Conservation (phyloP, 257 asterid species). For the Catharanthus roseus region DNA sequence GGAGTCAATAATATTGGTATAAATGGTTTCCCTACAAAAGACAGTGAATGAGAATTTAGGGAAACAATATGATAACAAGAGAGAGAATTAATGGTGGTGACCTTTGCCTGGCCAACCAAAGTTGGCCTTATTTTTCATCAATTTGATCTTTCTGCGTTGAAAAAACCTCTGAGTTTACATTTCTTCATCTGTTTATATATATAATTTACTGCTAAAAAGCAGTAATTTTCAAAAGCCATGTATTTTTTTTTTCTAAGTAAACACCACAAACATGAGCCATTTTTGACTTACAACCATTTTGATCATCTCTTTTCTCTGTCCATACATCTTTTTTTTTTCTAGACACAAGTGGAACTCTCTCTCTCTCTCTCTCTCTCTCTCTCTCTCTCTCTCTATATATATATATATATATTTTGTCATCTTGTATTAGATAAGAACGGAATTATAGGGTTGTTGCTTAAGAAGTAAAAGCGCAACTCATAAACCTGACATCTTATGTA, state of each 20-base stretch:
- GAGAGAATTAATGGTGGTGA: slow-evolving; percentile 26
- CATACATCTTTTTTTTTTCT: slow-evolving; percentile 24
- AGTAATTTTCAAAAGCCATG: slow-evolving; percentile 26
- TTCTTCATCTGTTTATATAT: too few relatives aligned
- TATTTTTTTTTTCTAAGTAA: slow-evolving; percentile 2
- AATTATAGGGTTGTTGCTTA: too few relatives aligned
- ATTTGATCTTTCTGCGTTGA: slow-evolving; percentile 23
- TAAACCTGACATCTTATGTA: too few relatives aligned
- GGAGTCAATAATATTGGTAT: slow-evolving; percentile 16
- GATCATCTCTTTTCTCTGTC: slow-evolving; percentile 25
- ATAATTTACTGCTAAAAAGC: slow-evolving; percentile 10
- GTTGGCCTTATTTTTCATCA: slow-evolving; percentile 14
- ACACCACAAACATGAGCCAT: slow-evolving; percentile 16
- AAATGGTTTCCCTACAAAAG: slow-evolving; percentile 30
- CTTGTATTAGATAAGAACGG: slow-evolving; percentile 4
- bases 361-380: too few relatives aligned
- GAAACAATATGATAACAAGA: slow-evolving; percentile 3
- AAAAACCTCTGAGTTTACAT: slow-evolving; percentile 10
- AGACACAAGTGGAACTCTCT: too few relatives aligned
- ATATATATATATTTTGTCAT: slow-evolving; percentile 13
- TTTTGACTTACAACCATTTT: slow-evolving; percentile 27
- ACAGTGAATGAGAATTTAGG: slow-evolving; percentile 13
- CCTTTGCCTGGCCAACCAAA: slow-evolving; percentile 15
- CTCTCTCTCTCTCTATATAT: background rate
- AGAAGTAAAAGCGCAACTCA: too few relatives aligned